These are phyloP conservation scores for Lipomyces yamanashiensis DNA, from an alignment of 805 yeast species.

Conservation along the genomic window DNA sequence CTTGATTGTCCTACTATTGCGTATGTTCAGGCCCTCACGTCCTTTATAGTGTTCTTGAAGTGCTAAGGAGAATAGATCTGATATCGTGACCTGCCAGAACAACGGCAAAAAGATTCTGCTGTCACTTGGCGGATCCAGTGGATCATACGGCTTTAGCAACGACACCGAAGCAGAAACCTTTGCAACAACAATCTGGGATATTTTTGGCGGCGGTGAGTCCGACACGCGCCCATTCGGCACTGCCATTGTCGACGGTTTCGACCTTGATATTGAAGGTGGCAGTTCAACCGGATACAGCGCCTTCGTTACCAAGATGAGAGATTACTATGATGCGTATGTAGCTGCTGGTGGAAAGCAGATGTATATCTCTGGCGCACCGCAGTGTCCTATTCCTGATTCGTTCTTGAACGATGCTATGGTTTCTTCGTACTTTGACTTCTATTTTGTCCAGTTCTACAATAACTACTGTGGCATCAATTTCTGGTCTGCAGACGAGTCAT, in stretches of 20 bases:
- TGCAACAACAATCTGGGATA: slow-evolving; percentile 52
- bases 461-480: slow-evolving; percentile 52
- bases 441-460: slow-evolving; percentile 71
- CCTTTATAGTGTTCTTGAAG: not conserved
- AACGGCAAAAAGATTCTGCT: slow-evolving; percentile 72
- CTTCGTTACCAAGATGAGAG: slow-evolving; percentile 47
- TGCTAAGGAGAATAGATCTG: slow-evolving; percentile 43
- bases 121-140: slow-evolving; percentile 64
- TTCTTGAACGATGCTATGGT: slow-evolving; percentile 50
- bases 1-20: slow-evolving; percentile 55
- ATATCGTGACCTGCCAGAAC: slow-evolving; percentile 72
- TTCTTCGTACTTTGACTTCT: slow-evolving; percentile 58
- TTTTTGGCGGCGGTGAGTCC: slow-evolving; percentile 52
- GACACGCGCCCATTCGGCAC: slow-evolving; percentile 54
- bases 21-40: slow-evolving; percentile 2
- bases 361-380: slow-evolving; percentile 69
- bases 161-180: slow-evolving; percentile 55
- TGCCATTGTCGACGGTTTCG: slow-evolving; percentile 70
- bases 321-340: slow-evolving; percentile 44
- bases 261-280: slow-evolving; percentile 62
- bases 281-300: slow-evolving; percentile 57
- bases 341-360: slow-evolving; percentile 47
- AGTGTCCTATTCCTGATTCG: slow-evolving; percentile 67
- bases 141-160: slow-evolving; percentile 55
- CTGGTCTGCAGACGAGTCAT: slow-evolving; percentile 7